A percentile compares a stretch with the other conserved stretches of the same genome.
These are phyloP conservation scores for Urtica urens DNA, from an alignment of 306 rosid species.

Conservation along the genomic window DNA sequence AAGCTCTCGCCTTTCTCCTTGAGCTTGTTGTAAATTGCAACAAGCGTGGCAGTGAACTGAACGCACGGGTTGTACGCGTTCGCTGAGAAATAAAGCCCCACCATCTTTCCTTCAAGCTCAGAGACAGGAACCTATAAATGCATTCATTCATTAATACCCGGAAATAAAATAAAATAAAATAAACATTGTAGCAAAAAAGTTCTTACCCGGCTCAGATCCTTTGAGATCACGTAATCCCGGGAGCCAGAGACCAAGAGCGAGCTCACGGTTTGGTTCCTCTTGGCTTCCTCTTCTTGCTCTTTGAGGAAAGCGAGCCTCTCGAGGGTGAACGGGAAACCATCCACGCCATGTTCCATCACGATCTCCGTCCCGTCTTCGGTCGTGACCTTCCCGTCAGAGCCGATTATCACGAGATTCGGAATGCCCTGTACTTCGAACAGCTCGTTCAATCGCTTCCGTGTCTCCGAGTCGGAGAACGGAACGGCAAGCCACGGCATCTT, in stretches of 20 bases:
- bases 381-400: constrained; percentile 23
- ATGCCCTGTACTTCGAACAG: constrained; percentile 38
- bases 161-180: neutral
- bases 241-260: constrained; percentile 33
- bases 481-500: constrained; percentile 53
- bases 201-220: constrained; percentile 28
- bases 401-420: constrained; percentile 33
- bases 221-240: constrained; percentile 32
- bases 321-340: constrained; percentile 32
- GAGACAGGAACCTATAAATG: constrained; percentile 26
- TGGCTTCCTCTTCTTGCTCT: constrained; percentile 22
- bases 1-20: constrained; percentile 38
- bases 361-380: constrained; percentile 21
- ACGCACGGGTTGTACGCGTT: constrained; percentile 7
- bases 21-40: constrained; percentile 24
- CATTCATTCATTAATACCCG: constrained; percentile 1
- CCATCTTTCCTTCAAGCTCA: constrained; percentile 42
- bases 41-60: constrained; percentile 26
- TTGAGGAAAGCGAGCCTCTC: constrained; percentile 23
- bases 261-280: constrained; percentile 25
- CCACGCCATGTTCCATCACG: constrained; percentile 28
- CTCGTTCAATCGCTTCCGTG: constrained; percentile 23
- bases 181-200: neutral
- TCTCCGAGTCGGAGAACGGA: constrained; percentile 27
- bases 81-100: constrained; percentile 33